Evolutionary conservation across 2,329 filamentous ascomycete genomes (phyloP).

Genomic region (Fusarium nodosum): DNA sequence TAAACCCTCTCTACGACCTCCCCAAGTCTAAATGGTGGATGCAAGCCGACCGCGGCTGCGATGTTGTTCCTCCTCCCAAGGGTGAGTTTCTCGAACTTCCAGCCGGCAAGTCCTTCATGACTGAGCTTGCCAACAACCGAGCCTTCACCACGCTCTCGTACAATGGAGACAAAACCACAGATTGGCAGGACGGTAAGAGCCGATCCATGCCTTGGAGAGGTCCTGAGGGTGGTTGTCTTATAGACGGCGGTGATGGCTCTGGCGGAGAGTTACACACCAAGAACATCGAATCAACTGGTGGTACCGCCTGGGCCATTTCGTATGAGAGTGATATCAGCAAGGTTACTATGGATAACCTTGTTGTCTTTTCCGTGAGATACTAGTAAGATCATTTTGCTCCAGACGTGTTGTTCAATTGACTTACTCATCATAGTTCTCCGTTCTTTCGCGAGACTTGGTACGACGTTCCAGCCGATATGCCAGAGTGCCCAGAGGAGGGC

Average conservation of each 20-base stretch:
- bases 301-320: conserved; percentile 65
- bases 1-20: conserved; percentile 63
- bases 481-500: conserved; percentile 48
- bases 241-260: conserved; percentile 52
- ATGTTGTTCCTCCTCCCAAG: conserved; percentile 53
- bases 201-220: conserved; percentile 62
- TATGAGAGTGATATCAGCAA: conserved; percentile 62
- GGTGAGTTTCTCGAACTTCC: conserved; percentile 59
- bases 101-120: conserved; percentile 62
- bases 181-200: conserved; percentile 63
- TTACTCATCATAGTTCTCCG: conserved; percentile 41
- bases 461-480: conserved; percentile 49
- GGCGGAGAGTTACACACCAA: conserved; percentile 63
- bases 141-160: conserved; percentile 63
- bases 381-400: conserved; percentile 51
- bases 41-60: conserved; percentile 63
- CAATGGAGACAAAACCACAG: conserved; percentile 53
- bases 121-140: conserved; percentile 65
- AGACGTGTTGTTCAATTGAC: not conserved
- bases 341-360: conserved; percentile 65
- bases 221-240: conserved; percentile 50
- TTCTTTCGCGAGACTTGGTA: conserved; percentile 52
- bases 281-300: conserved; percentile 59
- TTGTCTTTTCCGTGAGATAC: conserved; percentile 62
- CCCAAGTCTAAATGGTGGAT: conserved; percentile 64